Evolutionary conservation across 495 filamentous ascomycete species (phyloP).

Genomic region (Barbatosphaeria neglecta): DNA sequence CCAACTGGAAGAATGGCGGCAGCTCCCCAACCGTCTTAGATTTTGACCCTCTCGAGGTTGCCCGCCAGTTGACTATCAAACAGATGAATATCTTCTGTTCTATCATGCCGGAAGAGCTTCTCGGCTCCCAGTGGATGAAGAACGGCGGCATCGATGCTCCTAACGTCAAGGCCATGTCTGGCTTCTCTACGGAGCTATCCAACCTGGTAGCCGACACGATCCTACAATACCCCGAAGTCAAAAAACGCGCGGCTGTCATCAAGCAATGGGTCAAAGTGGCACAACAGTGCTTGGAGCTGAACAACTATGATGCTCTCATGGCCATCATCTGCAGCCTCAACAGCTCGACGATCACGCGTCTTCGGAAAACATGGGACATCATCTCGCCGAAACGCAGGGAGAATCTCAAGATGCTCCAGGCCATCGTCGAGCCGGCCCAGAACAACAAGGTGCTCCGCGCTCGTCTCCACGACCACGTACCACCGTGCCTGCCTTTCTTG

Average conservation of each 20-base stretch:
- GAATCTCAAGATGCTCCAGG: conserved; percentile 62
- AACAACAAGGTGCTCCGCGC: conserved; percentile 89
- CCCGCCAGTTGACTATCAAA: conserved; percentile 86
- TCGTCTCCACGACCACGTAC: conserved; percentile 75
- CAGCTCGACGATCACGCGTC: conserved; percentile 79
- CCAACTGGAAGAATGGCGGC: conserved; percentile 62
- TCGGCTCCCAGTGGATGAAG: conserved; percentile 89
- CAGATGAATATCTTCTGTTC: conserved; percentile 88
- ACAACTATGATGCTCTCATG: conserved; percentile 96
- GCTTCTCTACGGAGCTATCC: conserved; percentile 78
- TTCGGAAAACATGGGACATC: conserved; percentile 87
- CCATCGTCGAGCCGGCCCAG: conserved; percentile 73
- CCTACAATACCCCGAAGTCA: conserved; percentile 71
- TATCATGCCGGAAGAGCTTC: conserved; percentile 86
- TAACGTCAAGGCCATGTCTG: conserved; percentile 94
- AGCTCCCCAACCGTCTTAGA: conserved; percentile 67
- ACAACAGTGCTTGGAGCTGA: conserved; percentile 71
- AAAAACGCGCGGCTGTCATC: conserved; percentile 80
- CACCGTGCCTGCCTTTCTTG: conserved; percentile 92
- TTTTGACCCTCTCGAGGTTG: conserved; percentile 86
- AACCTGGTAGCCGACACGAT: conserved; percentile 96
- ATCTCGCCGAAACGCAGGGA: conserved; percentile 78
- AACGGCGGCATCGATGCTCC: conserved; percentile 63
- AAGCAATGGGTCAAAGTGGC: conserved; percentile 99
- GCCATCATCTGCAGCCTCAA: conserved; percentile 91